A percentile compares a stretch with the other conserved stretches of the same genome.
Conservation (phyloP, 495 filamentous ascomycete species). For the Evernia prunastri region DNA sequence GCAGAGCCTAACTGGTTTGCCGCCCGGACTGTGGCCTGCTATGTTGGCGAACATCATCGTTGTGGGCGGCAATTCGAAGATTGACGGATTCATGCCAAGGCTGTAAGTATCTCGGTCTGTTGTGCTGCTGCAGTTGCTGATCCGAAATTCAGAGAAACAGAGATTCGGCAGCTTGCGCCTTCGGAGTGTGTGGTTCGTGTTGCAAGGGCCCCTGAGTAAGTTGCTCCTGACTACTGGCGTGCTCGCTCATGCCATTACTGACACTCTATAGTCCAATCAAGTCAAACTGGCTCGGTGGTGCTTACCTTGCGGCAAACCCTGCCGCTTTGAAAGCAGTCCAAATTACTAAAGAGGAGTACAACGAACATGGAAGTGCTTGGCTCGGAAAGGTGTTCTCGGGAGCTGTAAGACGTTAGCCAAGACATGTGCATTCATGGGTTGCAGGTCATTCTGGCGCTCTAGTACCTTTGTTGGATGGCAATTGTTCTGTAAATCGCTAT, state of each 20-base stretch:
- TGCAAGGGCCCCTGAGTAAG: slow-evolving; percentile 57
- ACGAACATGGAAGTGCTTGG: slow-evolving; percentile 78
- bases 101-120: slow-evolving; percentile 40
- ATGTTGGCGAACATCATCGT: slow-evolving; percentile 83
- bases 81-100: slow-evolving; percentile 76
- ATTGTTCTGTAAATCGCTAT: background rate
- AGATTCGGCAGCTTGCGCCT: slow-evolving; percentile 68
- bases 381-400: slow-evolving; percentile 64
- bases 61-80: slow-evolving; percentile 76
- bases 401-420: slow-evolving; percentile 17
- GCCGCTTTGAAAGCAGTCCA: slow-evolving; percentile 53
- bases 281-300: slow-evolving; percentile 79
- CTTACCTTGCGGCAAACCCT: slow-evolving; percentile 62
- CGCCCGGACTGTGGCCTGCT: slow-evolving; percentile 66
- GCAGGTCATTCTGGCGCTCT: background rate
- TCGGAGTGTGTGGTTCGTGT: slow-evolving; percentile 72
- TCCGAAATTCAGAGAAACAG: slow-evolving; percentile 46
- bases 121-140: background rate
- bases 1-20: slow-evolving; percentile 70
- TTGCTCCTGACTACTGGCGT: slow-evolving; percentile 13
- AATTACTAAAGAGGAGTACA: slow-evolving; percentile 83
- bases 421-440: background rate
- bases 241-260: slow-evolving; percentile 2
- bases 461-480: no score
- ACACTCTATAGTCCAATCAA: slow-evolving; percentile 53